phyloP scores from a whole-genome alignment of 768 basidiomycete species.

The Psilocybe azurescens region DNA sequence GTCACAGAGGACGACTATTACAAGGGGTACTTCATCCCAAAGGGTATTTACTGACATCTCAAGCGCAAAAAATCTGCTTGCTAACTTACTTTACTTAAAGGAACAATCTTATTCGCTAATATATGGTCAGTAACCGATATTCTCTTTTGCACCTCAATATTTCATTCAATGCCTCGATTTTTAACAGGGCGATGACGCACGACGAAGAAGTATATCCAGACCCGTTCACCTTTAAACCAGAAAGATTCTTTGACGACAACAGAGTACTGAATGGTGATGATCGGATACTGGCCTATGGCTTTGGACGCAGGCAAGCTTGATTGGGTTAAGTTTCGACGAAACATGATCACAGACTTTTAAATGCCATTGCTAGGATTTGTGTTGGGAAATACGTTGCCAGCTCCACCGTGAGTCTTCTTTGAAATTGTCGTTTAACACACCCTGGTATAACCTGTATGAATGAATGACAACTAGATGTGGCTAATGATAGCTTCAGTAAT shows the following conservation, averaged over 20 bases:
- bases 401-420: slow-evolving; percentile 1
- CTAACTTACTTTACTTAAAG: slow-evolving; percentile 2
- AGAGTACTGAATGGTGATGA: slow-evolving; percentile 10
- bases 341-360: background rate
- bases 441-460: background rate
- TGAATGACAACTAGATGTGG: slow-evolving; percentile 1
- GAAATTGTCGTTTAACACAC: background rate
- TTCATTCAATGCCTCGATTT: background rate
- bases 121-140: slow-evolving; percentile 18
- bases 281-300: slow-evolving; percentile 17
- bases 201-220: slow-evolving; percentile 27
- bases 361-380: slow-evolving; percentile 9
- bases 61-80: background rate
- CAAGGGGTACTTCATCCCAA: slow-evolving; percentile 43
- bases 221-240: slow-evolving; percentile 30
- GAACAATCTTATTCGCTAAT: slow-evolving; percentile 18
- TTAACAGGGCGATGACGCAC: slow-evolving; percentile 27
- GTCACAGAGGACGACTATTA: slow-evolving; percentile 43
- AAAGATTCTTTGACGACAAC: slow-evolving; percentile 26
- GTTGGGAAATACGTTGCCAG: slow-evolving; percentile 15
- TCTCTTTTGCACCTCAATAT: background rate
- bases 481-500: slow-evolving; percentile 20
- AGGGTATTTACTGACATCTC: slow-evolving; percentile 29
- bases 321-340: background rate
- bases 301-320: slow-evolving; percentile 21